Conservation (phyloP, 768 basidiomycete genomes). For the Russula compacta region DNA sequence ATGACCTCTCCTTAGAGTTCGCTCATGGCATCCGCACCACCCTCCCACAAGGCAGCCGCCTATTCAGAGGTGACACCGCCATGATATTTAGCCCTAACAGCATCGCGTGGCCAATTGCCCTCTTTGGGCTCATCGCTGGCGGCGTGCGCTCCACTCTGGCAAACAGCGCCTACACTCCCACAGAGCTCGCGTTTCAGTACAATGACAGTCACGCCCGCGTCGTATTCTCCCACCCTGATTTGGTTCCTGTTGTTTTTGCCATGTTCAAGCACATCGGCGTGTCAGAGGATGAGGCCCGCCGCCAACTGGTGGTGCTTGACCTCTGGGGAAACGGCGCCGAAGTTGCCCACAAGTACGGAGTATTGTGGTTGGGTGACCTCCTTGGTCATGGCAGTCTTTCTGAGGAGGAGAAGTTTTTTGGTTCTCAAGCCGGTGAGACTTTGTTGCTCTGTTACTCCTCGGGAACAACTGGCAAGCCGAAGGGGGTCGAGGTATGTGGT, state of each 20-base stretch:
- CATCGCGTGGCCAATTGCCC: constrained; percentile 42
- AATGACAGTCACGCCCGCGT: constrained; percentile 53
- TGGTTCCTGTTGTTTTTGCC: constrained; percentile 44
- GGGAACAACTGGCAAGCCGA: constrained; percentile 75
- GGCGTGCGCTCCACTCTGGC: constrained; percentile 63
- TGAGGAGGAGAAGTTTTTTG: constrained; percentile 49
- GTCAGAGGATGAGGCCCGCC: constrained; percentile 36
- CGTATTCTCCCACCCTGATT: constrained; percentile 56
- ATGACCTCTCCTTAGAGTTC: constrained; percentile 45
- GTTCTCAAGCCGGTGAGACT: constrained; percentile 45
- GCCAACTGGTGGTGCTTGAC: constrained; percentile 48
- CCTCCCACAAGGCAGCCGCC: constrained; percentile 21
- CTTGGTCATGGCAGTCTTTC: constrained; percentile 36
- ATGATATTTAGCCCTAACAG: constrained; percentile 66
- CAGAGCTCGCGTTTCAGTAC: constrained; percentile 67
- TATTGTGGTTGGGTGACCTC: constrained; percentile 41
- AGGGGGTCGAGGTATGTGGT: constrained; percentile 43
- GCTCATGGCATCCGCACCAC: constrained; percentile 44
- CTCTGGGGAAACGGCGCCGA: constrained; percentile 10
- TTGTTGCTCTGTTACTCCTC: constrained; percentile 52
- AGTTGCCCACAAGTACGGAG: constrained; percentile 24
- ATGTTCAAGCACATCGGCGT: constrained; percentile 48
- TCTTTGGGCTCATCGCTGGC: constrained; percentile 46
- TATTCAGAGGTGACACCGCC: constrained; percentile 46
- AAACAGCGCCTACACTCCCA: constrained; percentile 59